Percentiles rank a stretch among this genome's conserved stretches.
These are phyloP conservation scores for Tinospora cordifolia DNA, from an alignment of 164 flowering plant species.

Conservation along the genomic window DNA sequence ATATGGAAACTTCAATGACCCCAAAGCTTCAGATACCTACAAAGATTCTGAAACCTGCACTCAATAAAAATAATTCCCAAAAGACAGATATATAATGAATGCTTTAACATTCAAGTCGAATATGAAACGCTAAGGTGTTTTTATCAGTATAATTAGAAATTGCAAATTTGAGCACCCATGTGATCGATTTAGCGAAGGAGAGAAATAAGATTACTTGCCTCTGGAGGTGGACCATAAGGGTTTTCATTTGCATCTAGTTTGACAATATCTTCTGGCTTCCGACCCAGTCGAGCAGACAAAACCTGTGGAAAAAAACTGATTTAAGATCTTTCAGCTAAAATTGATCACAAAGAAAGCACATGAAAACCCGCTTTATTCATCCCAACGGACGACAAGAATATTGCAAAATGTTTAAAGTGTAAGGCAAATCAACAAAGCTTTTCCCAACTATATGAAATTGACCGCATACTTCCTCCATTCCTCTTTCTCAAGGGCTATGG, in stretches of 20 bases:
- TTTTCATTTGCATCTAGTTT: conserved; percentile 98
- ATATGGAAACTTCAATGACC: conserved; percentile 73
- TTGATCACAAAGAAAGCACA: not conserved
- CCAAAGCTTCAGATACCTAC: conserved; percentile 85
- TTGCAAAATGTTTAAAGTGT: not conserved
- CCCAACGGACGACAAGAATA: not conserved
- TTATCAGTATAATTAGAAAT: not conserved
- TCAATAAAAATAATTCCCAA: conserved; percentile 14
- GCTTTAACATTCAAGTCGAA: not conserved
- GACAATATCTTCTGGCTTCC: conserved; percentile 91
- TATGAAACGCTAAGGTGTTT: too few species aligned
- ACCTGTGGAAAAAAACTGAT: conserved; percentile 41
- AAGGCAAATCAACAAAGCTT: not conserved
- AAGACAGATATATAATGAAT: conserved; percentile 7
- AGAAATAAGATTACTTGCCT: conserved; percentile 47
- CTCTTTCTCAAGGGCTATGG: too few species aligned
- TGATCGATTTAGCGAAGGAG: not conserved
- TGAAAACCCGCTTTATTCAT: not conserved
- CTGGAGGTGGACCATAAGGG: conserved; percentile 99
- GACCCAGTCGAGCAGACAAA: conserved; percentile 75
- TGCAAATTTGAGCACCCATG: not conserved
- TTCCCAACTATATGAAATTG: not conserved
- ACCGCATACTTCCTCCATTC: too few species aligned
- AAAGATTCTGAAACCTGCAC: conserved; percentile 29
- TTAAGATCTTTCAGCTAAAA: not conserved